Evolutionary conservation across 306 rosid genomes (phyloP), one percentile per base, ranked within the genome.

Genomic region (Prunus davidiana): DNA sequence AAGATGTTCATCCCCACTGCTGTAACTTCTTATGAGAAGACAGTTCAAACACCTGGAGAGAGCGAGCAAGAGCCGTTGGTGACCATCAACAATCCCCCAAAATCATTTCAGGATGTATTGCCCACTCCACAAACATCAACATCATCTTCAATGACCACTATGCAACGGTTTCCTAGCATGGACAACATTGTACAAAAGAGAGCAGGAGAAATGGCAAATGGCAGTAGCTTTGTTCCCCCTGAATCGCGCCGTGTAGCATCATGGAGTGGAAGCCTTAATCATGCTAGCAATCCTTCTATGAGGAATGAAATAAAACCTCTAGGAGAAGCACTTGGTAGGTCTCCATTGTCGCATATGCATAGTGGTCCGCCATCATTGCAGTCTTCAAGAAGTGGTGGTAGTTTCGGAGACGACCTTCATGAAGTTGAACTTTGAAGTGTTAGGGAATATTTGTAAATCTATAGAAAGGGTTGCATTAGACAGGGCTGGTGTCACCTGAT

Each of bases 1-100:
- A 91, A 91, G 83, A 80, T 91, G 69, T 91, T 91, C 25, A 71
- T 91, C 75, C 97, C 94, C 47, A 30, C 85, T 66, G 88, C 89
- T 41, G 87, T 76, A 30, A 64, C 85, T 63, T 73, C 88, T 45
- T 69, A 50, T 73, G 88, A 81, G 72, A 76, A 67, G 65, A 66
- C 88, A 10, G 72, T 84, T 62, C 80, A 69, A n/a, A 61, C 79
- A 38, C 27, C 19, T 12, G 91, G 80, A 74, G 74, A 86, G 84
- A 86, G 83, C 78, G 66, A 30, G 28, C 88, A 76, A 64, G 97
- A 91, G 75, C 63, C 77, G 5, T 3, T 32, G 41, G 55, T 52
- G 58, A 63, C 71, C 61, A 24, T 24, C 16, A 54, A 58, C n/a
- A 34, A 30, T 71, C 77, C 55, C 61, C 76, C 79, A 30, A 68